Evolutionary conservation across 129 eudicot species (phyloP).

Genomic region (Mikania micrantha): DNA sequence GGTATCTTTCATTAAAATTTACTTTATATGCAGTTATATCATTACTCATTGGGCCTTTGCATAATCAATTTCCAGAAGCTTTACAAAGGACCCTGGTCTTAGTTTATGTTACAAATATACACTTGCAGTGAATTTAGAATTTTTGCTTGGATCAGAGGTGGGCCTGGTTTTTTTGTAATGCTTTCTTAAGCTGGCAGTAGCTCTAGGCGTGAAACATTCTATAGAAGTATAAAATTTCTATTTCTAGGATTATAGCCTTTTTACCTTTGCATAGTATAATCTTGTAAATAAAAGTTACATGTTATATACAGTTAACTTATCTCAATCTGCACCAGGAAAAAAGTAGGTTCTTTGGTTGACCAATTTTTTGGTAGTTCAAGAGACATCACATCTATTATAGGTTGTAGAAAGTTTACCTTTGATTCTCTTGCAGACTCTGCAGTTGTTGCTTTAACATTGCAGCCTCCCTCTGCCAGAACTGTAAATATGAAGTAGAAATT

Average conservation of each 20-base stretch:
- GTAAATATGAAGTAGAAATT: constrained; percentile 7
- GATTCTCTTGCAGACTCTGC: constrained; percentile 61
- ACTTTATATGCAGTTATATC: not conserved
- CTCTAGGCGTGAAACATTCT: not conserved
- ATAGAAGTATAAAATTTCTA: not conserved
- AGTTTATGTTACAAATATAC: not conserved
- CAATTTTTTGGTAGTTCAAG: not conserved
- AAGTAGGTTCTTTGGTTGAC: not conserved
- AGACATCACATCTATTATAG: not conserved
- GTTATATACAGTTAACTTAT: not conserved
- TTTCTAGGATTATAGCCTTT: not conserved
- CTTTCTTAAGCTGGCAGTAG: not conserved
- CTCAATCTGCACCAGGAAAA: constrained; percentile 2
- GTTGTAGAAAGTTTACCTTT: constrained; percentile 42
- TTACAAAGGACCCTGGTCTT: not conserved
- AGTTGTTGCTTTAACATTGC: constrained; percentile 68
- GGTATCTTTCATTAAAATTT: not conserved
- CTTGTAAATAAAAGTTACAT: not conserved
- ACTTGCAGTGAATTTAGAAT: not conserved
- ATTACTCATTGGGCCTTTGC: not conserved
- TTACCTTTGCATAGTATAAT: not conserved
- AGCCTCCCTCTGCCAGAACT: constrained; percentile 91
- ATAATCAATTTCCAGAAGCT: not conserved
- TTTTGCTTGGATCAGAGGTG: not conserved
- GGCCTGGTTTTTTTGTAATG: not conserved